These are phyloP conservation scores for Cylindrotheca closterium DNA, from an alignment of 108 stramenopile species.

Conservation along the genomic window DNA sequence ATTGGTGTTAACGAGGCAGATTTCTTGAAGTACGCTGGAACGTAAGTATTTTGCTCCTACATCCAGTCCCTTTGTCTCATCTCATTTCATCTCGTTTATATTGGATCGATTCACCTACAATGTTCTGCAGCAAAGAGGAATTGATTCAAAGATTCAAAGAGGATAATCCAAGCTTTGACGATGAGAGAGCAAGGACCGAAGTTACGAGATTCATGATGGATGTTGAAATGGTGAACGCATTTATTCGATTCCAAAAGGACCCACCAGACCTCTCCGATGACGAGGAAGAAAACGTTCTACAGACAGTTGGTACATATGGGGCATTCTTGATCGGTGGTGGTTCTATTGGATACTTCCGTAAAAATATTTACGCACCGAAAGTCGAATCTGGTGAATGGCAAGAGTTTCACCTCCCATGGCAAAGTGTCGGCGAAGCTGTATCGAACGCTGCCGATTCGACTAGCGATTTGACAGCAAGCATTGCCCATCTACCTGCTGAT, in stretches of 20 bases:
- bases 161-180: conserved; percentile 52
- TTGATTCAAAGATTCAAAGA: conserved; percentile 58
- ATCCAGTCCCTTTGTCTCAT: background rate
- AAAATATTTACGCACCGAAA: conserved; percentile 33
- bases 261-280: conserved; percentile 24
- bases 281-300: conserved; percentile 9
- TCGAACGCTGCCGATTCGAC: conserved; percentile 1
- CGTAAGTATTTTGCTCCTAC: conserved; percentile 70
- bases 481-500: no score
- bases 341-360: conserved; percentile 21
- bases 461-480: background rate
- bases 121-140: conserved; percentile 56
- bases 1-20: conserved; percentile 69
- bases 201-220: conserved; percentile 79
- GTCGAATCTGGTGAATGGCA: conserved; percentile 43
- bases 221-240: conserved; percentile 71
- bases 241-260: conserved; percentile 64
- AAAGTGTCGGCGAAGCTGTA: conserved; percentile 6
- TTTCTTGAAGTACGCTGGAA: conserved; percentile 76
- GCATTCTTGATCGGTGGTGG: conserved; percentile 33
- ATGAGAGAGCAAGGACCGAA: conserved; percentile 42
- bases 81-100: background rate
- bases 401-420: conserved; percentile 20
- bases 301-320: conserved; percentile 25
- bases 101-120: no score